Evolutionary conservation across 2,329 filamentous ascomycete genomes (phyloP).

Genomic region (Leptoxyphium fumago): DNA sequence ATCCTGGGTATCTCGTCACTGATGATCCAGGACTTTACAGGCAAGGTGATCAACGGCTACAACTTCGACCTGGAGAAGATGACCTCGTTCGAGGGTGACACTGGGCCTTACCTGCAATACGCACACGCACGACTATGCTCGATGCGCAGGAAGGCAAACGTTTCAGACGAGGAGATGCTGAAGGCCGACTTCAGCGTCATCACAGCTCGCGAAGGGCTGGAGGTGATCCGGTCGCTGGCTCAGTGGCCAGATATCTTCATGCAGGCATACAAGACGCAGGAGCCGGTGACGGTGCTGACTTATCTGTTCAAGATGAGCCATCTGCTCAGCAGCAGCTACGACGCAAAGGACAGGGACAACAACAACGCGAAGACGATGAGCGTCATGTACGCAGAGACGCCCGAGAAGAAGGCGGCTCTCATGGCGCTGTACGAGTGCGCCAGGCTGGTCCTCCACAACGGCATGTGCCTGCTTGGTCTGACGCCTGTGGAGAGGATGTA

Average conservation of each 20-base stretch:
- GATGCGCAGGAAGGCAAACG: constrained; percentile 42
- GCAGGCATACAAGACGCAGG: constrained; percentile 72
- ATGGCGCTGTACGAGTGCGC: constrained; percentile 67
- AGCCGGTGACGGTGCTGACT: constrained; percentile 52
- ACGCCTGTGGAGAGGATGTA: constrained; percentile 54
- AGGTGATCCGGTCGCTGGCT: constrained; percentile 60
- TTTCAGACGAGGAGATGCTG: constrained; percentile 37
- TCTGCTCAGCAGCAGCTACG: constrained; percentile 63
- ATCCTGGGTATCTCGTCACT: constrained; percentile 84
- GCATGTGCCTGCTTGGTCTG: constrained; percentile 68
- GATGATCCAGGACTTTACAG: constrained; percentile 97
- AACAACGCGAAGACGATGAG: constrained; percentile 37
- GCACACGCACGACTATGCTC: constrained; percentile 57
- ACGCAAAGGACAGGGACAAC: constrained; percentile 34
- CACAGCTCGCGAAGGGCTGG: constrained; percentile 55
- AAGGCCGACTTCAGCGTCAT: constrained; percentile 53
- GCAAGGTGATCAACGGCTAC: constrained; percentile 67
- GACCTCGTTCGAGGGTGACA: constrained; percentile 74
- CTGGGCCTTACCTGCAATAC: constrained; percentile 73
- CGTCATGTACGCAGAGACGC: constrained; percentile 60
- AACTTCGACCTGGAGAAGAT: constrained; percentile 68
- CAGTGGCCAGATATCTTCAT: constrained; percentile 76
- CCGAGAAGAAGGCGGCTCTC: constrained; percentile 53
- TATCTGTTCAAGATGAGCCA: constrained; percentile 84
- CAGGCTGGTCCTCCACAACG: constrained; percentile 62